These are phyloP conservation scores for Taiwanofungus camphoratus DNA, from an alignment of 1,284 basidiomycete genomes.

Conservation along the genomic window DNA sequence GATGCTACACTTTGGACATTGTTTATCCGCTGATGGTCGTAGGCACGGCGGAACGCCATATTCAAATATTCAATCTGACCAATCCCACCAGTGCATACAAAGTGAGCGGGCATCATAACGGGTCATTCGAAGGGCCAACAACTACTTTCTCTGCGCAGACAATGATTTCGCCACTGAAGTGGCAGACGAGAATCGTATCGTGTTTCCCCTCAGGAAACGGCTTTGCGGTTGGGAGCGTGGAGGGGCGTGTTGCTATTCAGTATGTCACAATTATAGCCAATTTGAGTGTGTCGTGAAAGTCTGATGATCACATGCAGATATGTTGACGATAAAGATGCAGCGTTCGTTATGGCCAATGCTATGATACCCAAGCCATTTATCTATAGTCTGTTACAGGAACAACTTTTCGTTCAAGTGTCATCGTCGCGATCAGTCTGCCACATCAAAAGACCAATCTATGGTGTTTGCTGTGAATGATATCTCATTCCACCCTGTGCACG, in stretches of 20 bases:
- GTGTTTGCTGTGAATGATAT: slow-evolving; percentile 92
- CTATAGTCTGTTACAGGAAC: slow-evolving; percentile 38
- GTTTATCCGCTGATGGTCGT: slow-evolving; percentile 87
- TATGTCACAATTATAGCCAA: slow-evolving; percentile 36
- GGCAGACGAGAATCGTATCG: slow-evolving; percentile 88
- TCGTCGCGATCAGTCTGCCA: slow-evolving; percentile 66
- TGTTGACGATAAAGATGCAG: slow-evolving; percentile 71
- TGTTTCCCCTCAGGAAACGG: slow-evolving; percentile 82
- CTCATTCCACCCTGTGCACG: slow-evolving; percentile 87
- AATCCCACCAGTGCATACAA: slow-evolving; percentile 77
- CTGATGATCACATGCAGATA: slow-evolving; percentile 42
- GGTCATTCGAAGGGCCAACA: slow-evolving; percentile 38
- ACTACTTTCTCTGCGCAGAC: slow-evolving; percentile 50
- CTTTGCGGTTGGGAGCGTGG: slow-evolving; percentile 91
- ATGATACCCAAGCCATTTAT: background rate
- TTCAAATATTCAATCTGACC: slow-evolving; percentile 84
- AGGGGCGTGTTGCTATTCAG: slow-evolving; percentile 96
- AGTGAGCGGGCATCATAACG: slow-evolving; percentile 35
- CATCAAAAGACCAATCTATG: slow-evolving; percentile 68
- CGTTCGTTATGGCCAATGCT: slow-evolving; percentile 35
- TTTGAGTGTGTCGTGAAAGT: background rate
- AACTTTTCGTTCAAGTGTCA: slow-evolving; percentile 98
- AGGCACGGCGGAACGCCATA: slow-evolving; percentile 89
- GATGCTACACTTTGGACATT: slow-evolving; percentile 86
- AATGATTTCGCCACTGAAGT: slow-evolving; percentile 82